Percentiles rank a stretch among this genome's conserved stretches.
Conservation (phyloP, 2,329 filamentous ascomycete genomes). For the Sporothrix brasiliensis region DNA sequence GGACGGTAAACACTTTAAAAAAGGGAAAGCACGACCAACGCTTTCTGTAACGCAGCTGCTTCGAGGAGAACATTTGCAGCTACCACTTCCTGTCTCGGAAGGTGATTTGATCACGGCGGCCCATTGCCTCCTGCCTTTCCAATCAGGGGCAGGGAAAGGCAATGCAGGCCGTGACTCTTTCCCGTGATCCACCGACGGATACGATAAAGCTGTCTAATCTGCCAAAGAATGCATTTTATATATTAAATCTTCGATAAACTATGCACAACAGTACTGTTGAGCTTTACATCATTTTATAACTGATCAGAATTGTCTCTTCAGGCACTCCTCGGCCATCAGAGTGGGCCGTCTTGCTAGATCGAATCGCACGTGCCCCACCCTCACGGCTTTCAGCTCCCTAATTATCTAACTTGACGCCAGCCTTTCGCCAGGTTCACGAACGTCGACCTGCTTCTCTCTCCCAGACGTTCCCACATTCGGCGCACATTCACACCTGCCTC, state of each 20-base stretch:
- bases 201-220: no score
- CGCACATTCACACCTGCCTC: neutral
- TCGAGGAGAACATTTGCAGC: neutral
- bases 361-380: conserved; percentile 29
- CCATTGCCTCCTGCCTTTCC: neutral
- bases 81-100: conserved; percentile 3
- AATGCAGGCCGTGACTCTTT: neutral
- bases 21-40: conserved; percentile 5
- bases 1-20: neutral
- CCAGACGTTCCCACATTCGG: neutral
- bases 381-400: conserved; percentile 11
- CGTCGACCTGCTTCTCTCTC: neutral
- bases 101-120: conserved; percentile 1
- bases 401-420: conserved; percentile 3
- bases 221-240: no score
- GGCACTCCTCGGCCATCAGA: neutral
- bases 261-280: no score
- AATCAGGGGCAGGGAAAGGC: neutral
- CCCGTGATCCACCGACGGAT: neutral
- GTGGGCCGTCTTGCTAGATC: conserved; percentile 5
- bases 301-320: neutral
- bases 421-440: neutral
- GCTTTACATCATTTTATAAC: no score
- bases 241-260: no score
- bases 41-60: neutral